Evolutionary conservation across 768 basidiomycete species (phyloP).

Genomic region (Mycena kentingensis): DNA sequence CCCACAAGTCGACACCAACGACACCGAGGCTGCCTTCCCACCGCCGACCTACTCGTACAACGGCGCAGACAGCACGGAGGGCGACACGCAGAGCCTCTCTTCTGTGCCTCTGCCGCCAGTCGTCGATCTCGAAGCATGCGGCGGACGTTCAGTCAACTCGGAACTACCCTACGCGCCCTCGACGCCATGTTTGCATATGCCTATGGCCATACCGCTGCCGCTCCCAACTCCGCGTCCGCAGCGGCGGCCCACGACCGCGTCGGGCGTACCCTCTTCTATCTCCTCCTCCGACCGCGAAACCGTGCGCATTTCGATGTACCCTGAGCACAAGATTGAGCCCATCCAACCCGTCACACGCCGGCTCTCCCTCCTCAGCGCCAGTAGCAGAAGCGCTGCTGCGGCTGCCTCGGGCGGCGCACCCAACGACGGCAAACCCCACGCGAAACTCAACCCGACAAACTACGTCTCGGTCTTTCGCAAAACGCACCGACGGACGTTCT

Average conservation of each 20-base stretch:
- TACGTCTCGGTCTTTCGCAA: slow-evolving; percentile 36
- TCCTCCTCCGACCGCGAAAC: too few relatives aligned
- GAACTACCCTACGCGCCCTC: neutral
- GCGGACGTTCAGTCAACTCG: neutral
- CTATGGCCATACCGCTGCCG: neutral
- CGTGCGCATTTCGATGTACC: too few relatives aligned
- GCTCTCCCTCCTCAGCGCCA: too few relatives aligned
- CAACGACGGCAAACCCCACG: too few relatives aligned
- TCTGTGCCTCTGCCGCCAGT: neutral
- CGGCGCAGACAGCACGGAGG: neutral
- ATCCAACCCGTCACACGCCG: too few relatives aligned
- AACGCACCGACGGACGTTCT: slow-evolving; percentile 25
- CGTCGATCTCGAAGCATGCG: neutral
- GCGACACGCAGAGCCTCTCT: neutral
- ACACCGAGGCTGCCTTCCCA: neutral
- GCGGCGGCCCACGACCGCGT: neutral
- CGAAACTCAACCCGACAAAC: slow-evolving; percentile 31
- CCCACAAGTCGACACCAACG: too few relatives aligned
- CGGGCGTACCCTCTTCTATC: neutral
- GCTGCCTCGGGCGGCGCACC: too few relatives aligned
- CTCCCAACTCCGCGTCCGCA: neutral
- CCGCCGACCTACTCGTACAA: slow-evolving; percentile 20
- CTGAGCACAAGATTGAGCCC: too few relatives aligned
- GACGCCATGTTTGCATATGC: neutral
- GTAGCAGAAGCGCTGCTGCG: too few relatives aligned